Evolutionary conservation across 148 eudicot species (phyloP).

Genomic region (Limonium bicolor): DNA sequence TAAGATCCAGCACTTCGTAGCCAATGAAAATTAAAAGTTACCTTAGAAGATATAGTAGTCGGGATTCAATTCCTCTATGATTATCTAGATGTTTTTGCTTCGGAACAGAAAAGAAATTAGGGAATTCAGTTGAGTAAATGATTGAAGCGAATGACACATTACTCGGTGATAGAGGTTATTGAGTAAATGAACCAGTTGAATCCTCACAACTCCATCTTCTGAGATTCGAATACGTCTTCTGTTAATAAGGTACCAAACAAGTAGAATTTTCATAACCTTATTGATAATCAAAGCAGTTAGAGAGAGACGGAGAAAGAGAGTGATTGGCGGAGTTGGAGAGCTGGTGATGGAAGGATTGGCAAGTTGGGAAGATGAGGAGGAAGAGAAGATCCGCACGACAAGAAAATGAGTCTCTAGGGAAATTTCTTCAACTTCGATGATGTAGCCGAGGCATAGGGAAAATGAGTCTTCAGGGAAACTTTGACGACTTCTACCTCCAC

Average conservation of each 20-base stretch:
- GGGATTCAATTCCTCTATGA: slow-evolving; percentile 12
- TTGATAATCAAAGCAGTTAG: background rate
- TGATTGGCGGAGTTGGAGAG: background rate
- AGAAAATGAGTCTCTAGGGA: slow-evolving; percentile 17
- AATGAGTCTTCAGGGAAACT: no score
- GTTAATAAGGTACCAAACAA: background rate
- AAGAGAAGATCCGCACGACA: slow-evolving; percentile 25
- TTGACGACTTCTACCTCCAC: no score
- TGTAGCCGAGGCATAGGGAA: no score
- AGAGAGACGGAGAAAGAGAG: slow-evolving; percentile 7
- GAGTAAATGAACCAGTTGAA: background rate
- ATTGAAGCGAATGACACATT: no score
- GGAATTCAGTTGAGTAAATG: no score
- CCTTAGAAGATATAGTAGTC: slow-evolving; percentile 25
- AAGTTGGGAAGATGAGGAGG: slow-evolving; percentile 15
- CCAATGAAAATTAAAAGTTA: slow-evolving; percentile 6
- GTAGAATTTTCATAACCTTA: background rate
- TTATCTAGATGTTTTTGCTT: slow-evolving; percentile 7
- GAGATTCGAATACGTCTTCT: background rate
- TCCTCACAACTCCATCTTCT: background rate
- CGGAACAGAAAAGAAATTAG: slow-evolving; percentile 9
- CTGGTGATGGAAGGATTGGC: slow-evolving; percentile 4
- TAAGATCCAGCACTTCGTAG: background rate
- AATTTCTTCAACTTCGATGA: slow-evolving; percentile 21
- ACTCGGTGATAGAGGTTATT: background rate